Conservation (phyloP, 2,329 filamentous ascomycete genomes). For the Annulohypoxylon truncatum region DNA sequence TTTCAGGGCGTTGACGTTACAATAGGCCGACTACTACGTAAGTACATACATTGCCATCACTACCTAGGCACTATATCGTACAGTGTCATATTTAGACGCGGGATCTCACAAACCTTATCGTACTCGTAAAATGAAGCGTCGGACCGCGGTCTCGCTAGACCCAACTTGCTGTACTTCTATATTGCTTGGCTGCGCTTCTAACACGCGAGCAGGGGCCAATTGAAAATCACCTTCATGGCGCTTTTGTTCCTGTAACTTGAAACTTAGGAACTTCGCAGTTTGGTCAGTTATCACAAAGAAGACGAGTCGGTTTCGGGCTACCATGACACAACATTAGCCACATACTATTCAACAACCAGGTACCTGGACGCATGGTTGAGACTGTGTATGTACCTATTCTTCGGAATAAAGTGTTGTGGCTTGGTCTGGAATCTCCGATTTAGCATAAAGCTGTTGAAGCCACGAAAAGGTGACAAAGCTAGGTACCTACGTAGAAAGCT, state of each 20-base stretch:
- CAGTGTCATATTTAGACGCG: background rate
- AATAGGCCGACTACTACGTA: constrained; percentile 31
- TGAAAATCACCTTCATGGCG: background rate
- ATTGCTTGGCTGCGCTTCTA: background rate
- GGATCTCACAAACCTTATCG: constrained; percentile 1
- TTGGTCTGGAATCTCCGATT: constrained; percentile 16
- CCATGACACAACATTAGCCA: constrained; percentile 19
- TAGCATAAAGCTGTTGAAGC: constrained; percentile 16
- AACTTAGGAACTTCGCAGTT: background rate
- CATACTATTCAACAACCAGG: constrained; percentile 9
- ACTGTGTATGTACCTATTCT: too few species aligned
- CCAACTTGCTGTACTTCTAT: background rate
- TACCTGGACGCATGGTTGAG: constrained; percentile 25
- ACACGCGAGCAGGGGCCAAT: background rate
- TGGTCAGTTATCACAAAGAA: background rate
- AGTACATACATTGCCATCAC: constrained; percentile 22
- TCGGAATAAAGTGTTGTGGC: constrained; percentile 21
- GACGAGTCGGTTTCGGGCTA: constrained; percentile 6
- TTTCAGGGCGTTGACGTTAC: constrained; percentile 16
- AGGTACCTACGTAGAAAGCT: too few species aligned
- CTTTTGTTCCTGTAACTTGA: background rate
- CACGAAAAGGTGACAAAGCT: constrained; percentile 4
- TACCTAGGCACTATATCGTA: background rate
- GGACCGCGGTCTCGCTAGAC: background rate
- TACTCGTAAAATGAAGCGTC: constrained; percentile 7